phyloP scores from a whole-genome alignment of 306 rosid species.

The Vachellia collinsii region DNA sequence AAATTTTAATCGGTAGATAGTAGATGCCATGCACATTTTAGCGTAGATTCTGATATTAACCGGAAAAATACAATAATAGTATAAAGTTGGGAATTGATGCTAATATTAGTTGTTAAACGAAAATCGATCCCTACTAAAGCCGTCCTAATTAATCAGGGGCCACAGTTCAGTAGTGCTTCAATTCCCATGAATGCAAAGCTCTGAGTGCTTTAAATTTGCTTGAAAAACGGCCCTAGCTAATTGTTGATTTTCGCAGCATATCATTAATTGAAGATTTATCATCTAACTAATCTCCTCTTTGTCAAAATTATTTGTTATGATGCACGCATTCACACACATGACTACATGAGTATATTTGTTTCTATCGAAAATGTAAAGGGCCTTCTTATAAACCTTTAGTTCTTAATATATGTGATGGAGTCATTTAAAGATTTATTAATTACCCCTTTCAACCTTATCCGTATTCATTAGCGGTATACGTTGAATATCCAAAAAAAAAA shows the following conservation, averaged over 20 bases:
- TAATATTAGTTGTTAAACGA: neutral
- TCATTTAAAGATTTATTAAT: too few species aligned
- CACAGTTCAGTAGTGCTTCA: neutral
- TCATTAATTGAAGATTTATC: neutral
- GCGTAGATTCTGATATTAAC: neutral
- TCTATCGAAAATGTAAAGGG: too few species aligned
- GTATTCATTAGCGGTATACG: too few species aligned
- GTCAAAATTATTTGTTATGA: neutral
- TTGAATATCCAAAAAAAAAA: too few species aligned
- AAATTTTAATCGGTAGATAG: neutral
- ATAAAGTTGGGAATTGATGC: neutral
- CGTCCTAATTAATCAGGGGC: neutral
- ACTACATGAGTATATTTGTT: too few species aligned
- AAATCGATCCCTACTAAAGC: neutral
- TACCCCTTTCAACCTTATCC: too few species aligned
- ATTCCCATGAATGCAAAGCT: neutral
- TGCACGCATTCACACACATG: neutral
- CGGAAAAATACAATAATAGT: neutral
- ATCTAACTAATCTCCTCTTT: neutral
- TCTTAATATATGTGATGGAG: too few species aligned
- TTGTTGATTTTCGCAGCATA: too few species aligned
- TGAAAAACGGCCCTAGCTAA: too few species aligned
- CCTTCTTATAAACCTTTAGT: too few species aligned
- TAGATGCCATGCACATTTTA: neutral
- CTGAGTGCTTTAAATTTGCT: neutral